Base-by-base conservation (phyloP, 164 flowering plant species). In the Cinnamomum micranthum region DNA sequence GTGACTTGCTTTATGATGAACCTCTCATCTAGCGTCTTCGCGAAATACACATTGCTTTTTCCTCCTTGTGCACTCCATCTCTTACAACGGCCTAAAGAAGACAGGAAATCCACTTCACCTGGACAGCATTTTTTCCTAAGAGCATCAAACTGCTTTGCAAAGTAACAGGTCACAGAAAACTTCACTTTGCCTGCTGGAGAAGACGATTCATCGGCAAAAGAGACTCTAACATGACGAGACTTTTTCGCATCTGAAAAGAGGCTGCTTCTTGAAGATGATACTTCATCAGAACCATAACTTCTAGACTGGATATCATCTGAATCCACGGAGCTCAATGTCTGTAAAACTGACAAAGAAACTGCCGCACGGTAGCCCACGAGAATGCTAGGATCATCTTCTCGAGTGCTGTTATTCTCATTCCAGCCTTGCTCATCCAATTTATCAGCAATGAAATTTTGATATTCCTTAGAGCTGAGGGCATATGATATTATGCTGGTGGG, bases 41-140 rank as follows among this genome's bases (percentile, higher is more conserved):
- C 97, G 83, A 92, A 92, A 76, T 88, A 92, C 19, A 88, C 97
- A 77, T 88, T 91, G 83, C 95, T 92, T 79, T 92, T 92, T 31
- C 97, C 97, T 41, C 95, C 95, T 81, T 92, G 91, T 4, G 95
- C 94, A 77, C 88, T 83, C 97, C 97, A 92, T 80, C 82, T 85
- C 71, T 51, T 86, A 79, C 95, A 87, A 55, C 93, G 92, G 79
- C 97, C 87, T 72, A 92, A 76, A 22, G 95, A 92, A 41, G 92
- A 84, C 1, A 92, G 74, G 79, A 84, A 91, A 70, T 88, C 91
- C n/a, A 88, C 80, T 83, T 88, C 89, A 75, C 81, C 82, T 15
- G 91, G 91, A 81, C 95, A 90, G 80, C 97, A 92, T 80, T 82
- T 88, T 81, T 80, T 86, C 74, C 97, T 83, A 60, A 92, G 86